A percentile compares a stretch with the other conserved stretches of the same genome.
Evolutionary conservation across 345 rosid genomes (phyloP).

Genomic region (Camelina sativa): DNA sequence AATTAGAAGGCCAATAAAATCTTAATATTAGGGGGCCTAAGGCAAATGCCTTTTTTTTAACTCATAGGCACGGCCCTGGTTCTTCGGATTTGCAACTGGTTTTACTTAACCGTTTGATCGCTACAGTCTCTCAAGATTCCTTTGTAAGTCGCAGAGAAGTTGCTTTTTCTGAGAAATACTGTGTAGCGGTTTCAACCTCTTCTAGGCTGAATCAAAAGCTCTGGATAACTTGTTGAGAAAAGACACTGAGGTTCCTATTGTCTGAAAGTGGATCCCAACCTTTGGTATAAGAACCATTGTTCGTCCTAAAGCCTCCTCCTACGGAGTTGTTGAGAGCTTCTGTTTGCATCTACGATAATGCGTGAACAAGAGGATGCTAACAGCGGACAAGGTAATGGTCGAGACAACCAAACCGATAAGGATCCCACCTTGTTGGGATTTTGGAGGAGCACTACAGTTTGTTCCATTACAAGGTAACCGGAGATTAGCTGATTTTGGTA

Average conservation of each 20-base stretch:
- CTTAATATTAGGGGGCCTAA: too few species aligned
- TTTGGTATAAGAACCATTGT: conserved; percentile 73
- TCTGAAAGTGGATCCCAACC: conserved; percentile 93
- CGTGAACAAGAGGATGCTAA: conserved; percentile 58
- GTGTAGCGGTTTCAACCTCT: conserved; percentile 91
- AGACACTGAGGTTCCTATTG: conserved; percentile 50
- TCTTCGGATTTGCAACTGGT: conserved; percentile 91
- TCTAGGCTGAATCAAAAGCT: conserved; percentile 75
- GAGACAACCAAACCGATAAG: conserved; percentile 63
- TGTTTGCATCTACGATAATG: conserved; percentile 71
- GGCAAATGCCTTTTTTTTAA: too few species aligned
- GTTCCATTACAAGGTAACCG: conserved; percentile 60
- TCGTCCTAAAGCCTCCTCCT: conserved; percentile 56
- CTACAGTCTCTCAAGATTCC: conserved; percentile 82
- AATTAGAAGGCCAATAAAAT: too few species aligned
- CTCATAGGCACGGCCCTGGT: too few species aligned
- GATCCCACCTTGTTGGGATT: conserved; percentile 53
- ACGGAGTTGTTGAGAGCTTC: conserved; percentile 59
- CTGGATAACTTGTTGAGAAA: conserved; percentile 62
- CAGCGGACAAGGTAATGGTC: conserved; percentile 50
- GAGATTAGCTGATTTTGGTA: conserved; percentile 81
- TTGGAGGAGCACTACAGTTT: conserved; percentile 51
- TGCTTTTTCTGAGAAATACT: conserved; percentile 83
- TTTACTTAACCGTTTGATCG: conserved; percentile 76
- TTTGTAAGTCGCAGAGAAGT: conserved; percentile 74